phyloP scores from a whole-genome alignment of 1,284 basidiomycete genomes.

The Puccinia novopanici region DNA sequence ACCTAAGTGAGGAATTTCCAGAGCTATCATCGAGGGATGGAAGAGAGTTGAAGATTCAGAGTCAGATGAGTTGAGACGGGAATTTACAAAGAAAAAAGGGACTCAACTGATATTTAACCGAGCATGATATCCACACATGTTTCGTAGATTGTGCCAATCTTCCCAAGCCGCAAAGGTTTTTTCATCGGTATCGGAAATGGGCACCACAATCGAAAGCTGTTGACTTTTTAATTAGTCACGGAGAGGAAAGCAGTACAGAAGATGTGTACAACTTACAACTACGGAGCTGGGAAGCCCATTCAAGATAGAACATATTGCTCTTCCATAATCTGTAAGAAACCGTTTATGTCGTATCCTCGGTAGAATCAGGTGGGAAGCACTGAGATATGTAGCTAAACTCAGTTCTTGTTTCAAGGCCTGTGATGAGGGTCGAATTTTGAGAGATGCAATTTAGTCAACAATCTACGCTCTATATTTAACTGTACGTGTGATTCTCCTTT shows the following conservation, averaged over 20 bases:
- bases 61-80: neutral
- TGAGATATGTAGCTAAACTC: conserved; percentile 87
- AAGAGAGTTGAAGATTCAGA: neutral
- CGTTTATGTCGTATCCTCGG: conserved; percentile 85
- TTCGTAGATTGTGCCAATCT: conserved; percentile 92
- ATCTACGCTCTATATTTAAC: neutral
- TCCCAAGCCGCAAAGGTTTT: conserved; percentile 72
- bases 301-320: conserved; percentile 78
- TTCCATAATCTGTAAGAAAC: conserved; percentile 85
- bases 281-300: conserved; percentile 61
- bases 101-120: conserved; percentile 63
- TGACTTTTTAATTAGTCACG: conserved; percentile 48
- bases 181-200: conserved; percentile 25
- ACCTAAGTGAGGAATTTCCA: conserved; percentile 79
- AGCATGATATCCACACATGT: conserved; percentile 81
- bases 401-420: conserved; percentile 92
- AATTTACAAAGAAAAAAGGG: neutral
- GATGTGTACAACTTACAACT: conserved; percentile 48
- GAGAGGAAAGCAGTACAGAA: neutral
- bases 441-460: conserved; percentile 31
- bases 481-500: neutral
- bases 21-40: conserved; percentile 63
- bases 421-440: conserved; percentile 20
- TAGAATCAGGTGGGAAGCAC: conserved; percentile 78
- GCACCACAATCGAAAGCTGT: conserved; percentile 39